Evolutionary conservation across 2,329 filamentous ascomycete species (phyloP), one percentile per base, ranked within the genome.

Genomic region (Aspergillus melleus): DNA sequence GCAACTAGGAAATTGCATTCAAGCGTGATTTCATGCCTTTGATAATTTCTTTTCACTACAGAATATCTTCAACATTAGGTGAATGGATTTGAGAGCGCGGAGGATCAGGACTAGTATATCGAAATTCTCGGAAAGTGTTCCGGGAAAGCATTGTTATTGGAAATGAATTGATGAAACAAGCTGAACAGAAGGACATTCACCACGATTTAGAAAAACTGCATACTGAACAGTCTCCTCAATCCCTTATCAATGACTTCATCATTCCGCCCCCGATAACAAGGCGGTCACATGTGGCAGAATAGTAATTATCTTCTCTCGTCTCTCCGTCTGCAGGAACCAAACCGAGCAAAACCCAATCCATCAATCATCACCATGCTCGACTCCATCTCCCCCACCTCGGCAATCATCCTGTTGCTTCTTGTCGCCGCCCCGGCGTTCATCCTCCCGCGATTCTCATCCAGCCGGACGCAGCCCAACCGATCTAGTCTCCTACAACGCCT

Each of bases 401-500:
- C 42, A 30, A 20, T 26, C 9, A 20, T 44, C 26, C n/a, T 55
- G 6, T 4, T 30, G 10, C 24, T 59, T 6, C 19, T 54, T 12
- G 24, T 59, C 19, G 30, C 47, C 4, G 11, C 49, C 4, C 47
- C 63, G 4, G 62, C 64, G 24, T 26, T 69, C 6, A 29, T 69
- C 44, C 49, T 65, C 44, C 56, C 64, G 6, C 57, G 60, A 42
- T 29, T 64, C 39, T 60, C 61, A 30, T 42, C 36, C 36, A 51
- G 54, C 54, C 64, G 61, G 66, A 39, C 57, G 39, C 53, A 58
- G 30, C 58, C 39, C 56, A 55, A 54, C 32, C 44, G 39, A 49
- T 51, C 51, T 12, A 61, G 44, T 29, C 51, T 61, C 10, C 55
- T 61, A 26, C 54, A 64, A 30, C 58, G 50, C 53, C 54, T 67